phyloP scores from a whole-genome alignment of 1,139 yeast species.

The Diutina mesorugosa region DNA sequence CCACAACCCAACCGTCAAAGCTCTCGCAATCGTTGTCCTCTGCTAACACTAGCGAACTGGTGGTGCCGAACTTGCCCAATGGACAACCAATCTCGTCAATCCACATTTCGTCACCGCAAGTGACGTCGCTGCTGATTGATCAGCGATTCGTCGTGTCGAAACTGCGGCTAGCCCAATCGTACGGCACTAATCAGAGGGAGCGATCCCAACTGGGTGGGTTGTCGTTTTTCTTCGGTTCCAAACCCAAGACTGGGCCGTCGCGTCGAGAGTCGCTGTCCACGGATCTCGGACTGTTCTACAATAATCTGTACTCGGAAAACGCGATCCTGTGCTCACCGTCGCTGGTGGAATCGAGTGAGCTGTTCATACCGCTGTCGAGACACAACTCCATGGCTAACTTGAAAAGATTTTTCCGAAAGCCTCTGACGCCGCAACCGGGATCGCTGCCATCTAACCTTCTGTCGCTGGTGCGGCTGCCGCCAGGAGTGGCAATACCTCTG shows the following conservation, averaged over 20 bases:
- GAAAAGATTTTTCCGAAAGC: conserved; percentile 45
- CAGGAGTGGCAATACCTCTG: neutral
- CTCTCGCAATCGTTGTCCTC: neutral
- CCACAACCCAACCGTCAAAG: conserved; percentile 7
- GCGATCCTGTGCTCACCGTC: conserved; percentile 23
- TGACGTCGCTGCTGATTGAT: conserved; percentile 41
- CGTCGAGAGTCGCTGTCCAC: conserved; percentile 18
- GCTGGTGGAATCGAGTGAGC: conserved; percentile 25
- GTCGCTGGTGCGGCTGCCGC: neutral
- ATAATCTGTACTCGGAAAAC: conserved; percentile 14
- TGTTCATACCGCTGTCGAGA: conserved; percentile 14
- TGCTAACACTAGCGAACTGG: neutral
- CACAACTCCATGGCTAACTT: conserved; percentile 71
- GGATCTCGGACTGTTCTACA: conserved; percentile 34
- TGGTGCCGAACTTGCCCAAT: conserved; percentile 29
- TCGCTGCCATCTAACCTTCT: conserved; percentile 8
- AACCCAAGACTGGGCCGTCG: conserved; percentile 15
- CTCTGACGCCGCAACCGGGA: conserved; percentile 15
- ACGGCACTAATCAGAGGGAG: neutral
- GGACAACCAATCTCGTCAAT: conserved; percentile 48
- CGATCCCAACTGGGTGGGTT: conserved; percentile 15
- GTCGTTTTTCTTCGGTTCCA: conserved; percentile 28
- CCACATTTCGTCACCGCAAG: conserved; percentile 59
- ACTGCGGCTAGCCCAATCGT: conserved; percentile 46
- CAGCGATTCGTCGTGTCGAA: conserved; percentile 64